Base-by-base conservation (phyloP, 371 early-diverging fungal genomes). In the Sporodiniella umbellata region DNA sequence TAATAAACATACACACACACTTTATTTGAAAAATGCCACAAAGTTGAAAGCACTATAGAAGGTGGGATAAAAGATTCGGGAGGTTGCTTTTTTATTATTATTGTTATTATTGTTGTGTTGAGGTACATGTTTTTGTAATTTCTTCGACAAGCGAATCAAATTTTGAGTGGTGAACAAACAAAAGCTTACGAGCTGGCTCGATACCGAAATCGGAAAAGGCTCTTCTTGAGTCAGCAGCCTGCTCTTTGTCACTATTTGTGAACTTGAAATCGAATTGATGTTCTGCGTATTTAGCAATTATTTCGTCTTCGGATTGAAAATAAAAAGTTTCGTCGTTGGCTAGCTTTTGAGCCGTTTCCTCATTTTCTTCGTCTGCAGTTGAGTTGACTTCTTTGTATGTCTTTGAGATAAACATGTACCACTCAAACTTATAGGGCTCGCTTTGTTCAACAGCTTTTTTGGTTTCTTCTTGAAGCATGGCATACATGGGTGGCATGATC, bases 301-400 rank as follows among this genome's bases (percentile, higher is more conserved):
- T 81, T 60, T 94, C 95, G 60, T 97, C 98, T 60, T 97, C 98
- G 0, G 90, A 79, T 60, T 95, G 94, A 58, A 90, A 84, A 59
- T 88, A 91, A 62, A 89, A 88, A 0, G 81, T 69, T 25, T 70
- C 61, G 38, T 33, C 40, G 26, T 53, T 39, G 15, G 19, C 24
- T 1, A 30, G 46, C 31, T 60, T 45, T 58, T 79, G 30, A 7
- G 30, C 77, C 53, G 66, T 71, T 8, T 60, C 72, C n/a, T 66
- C 75, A 3, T 71, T 78, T 8, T 81, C 81, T 22, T 82, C 70
- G 37, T 87, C 89, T 18, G 72, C 61, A 19, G 70, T 60, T 0
- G 90, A 76, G n/a, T 68, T 80, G 2, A 89, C 84, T 66, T 94
- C 93, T 22, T 72, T 69, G 69, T 94, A 98, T 26, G 89, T 88